Base-by-base conservation (phyloP, 306 rosid genomes). In the Delonix regia region DNA sequence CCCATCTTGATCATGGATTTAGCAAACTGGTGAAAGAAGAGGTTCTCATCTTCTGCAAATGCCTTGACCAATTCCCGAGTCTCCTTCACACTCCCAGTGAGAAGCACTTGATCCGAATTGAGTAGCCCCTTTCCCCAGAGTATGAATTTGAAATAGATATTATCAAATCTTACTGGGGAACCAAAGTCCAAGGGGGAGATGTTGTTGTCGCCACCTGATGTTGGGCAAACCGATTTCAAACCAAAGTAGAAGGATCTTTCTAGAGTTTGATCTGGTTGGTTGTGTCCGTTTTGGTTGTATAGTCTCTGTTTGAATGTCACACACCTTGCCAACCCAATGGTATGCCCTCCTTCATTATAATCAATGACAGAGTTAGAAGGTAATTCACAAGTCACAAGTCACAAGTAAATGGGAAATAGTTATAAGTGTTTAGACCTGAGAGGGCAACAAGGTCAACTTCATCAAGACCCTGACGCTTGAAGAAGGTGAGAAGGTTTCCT, bases 271-370 rank as follows among this genome's bases (percentile, higher is more conserved):
- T 93, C 98, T 2, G 98, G 90, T 82, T 83, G 90, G 88, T 89
- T 88, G 82, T 89, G 78, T 44, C 97, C 96, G 0, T 88, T 92
- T 87, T 92, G 97, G 81, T 90, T 92, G 93, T 93, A 93, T 19
- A 93, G 89, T 77, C 97, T 90, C 59, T 89, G 93, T 80, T 89
- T 93, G 93, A 93, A 93, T 67, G 97, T 80, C 76, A 38, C 77
- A 72, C 98, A 93, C 74, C 89, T 88, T 71, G 98, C 91, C 42
- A 91, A 86, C 22, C 98, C 98, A 73, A 93, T 93, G 10, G 97
- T 89, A 80, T 93, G 98, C 2, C 90, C 94, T 27, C 97, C 97
- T 90, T 76, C 82, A 78, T 73, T 24, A 63, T 13, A 9, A 0
- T 1, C 48, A 44, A 44, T 3, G 4, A 61, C 11, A 30, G 51